A percentile compares a stretch with the other conserved stretches of the same genome.
These are phyloP conservation scores for Pythium guiyangense DNA, from an alignment of 352 stramenopile species.

Conservation along the genomic window DNA sequence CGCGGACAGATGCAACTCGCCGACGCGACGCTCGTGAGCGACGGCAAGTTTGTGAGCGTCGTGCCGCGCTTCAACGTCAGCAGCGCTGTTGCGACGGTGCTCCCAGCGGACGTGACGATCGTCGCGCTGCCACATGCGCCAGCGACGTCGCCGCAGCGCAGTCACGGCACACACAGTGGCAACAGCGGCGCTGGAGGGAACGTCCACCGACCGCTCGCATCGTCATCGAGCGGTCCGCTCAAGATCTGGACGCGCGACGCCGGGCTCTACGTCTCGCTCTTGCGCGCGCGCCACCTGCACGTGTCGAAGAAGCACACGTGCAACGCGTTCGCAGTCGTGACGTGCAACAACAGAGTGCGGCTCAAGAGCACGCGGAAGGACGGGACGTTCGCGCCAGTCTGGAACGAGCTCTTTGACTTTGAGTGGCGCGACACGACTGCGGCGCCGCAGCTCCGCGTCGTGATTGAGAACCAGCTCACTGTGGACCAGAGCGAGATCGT, in stretches of 20 bases:
- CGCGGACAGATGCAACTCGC: constrained; percentile 73
- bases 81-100: constrained; percentile 32
- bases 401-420: constrained; percentile 81
- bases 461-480: constrained; percentile 63
- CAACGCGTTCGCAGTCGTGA: constrained; percentile 65
- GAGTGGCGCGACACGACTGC: constrained; percentile 32
- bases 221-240: background rate
- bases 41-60: constrained; percentile 42
- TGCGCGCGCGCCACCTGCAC: constrained; percentile 45
- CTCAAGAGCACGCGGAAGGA: constrained; percentile 70
- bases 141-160: constrained; percentile 5
- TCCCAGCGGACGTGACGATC: constrained; percentile 10
- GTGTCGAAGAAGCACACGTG: constrained; percentile 65
- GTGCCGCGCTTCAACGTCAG: constrained; percentile 65
- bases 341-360: constrained; percentile 36
- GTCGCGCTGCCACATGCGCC: constrained; percentile 2
- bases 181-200: background rate
- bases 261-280: constrained; percentile 40
- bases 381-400: constrained; percentile 52
- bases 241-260: constrained; percentile 58
- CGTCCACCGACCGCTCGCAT: background rate
- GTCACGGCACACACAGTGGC: constrained; percentile 1
- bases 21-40: constrained; percentile 33
- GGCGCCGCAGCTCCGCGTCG: constrained; percentile 26
- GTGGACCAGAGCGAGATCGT: constrained; percentile 63